A percentile compares a stretch with the other conserved stretches of the same genome.
Conservation (phyloP, 306 rosid species). For the Quercus rubra region DNA sequence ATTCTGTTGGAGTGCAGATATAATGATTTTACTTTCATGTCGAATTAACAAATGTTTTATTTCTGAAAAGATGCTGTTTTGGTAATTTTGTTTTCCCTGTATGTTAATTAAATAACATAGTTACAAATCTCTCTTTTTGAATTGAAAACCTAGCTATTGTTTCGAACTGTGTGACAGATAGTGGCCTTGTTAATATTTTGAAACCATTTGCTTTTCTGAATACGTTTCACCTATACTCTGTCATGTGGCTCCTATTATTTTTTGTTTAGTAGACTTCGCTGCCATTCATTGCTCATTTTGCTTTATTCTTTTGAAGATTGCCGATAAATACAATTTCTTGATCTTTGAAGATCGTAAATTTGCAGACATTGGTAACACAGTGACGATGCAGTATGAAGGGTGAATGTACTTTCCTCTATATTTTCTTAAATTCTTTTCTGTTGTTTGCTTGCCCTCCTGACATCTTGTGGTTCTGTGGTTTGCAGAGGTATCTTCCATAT, state of each 20-base stretch:
- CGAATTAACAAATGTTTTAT: too few relatives aligned
- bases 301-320: constrained; percentile 56
- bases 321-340: constrained; percentile 78
- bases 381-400: constrained; percentile 97
- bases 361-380: constrained; percentile 93
- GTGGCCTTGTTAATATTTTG: background rate
- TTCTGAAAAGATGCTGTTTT: too few relatives aligned
- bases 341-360: constrained; percentile 95
- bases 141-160: background rate
- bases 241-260: background rate
- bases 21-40: too few relatives aligned
- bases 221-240: background rate
- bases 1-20: too few relatives aligned
- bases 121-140: background rate
- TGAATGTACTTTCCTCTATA: constrained; percentile 19
- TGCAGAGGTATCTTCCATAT: constrained; percentile 82
- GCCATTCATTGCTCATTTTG: constrained; percentile 20
- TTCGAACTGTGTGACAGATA: background rate
- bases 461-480: constrained; percentile 14
- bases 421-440: constrained; percentile 1
- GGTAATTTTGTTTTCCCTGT: background rate
- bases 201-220: background rate
- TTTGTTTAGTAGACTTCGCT: constrained; percentile 4
- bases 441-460: constrained; percentile 2
- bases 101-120: background rate